A percentile compares a stretch with the other conserved stretches of the same genome.
phyloP scores from a whole-genome alignment of 352 stramenopile genomes.

The Halophytophthora batemanensis region DNA sequence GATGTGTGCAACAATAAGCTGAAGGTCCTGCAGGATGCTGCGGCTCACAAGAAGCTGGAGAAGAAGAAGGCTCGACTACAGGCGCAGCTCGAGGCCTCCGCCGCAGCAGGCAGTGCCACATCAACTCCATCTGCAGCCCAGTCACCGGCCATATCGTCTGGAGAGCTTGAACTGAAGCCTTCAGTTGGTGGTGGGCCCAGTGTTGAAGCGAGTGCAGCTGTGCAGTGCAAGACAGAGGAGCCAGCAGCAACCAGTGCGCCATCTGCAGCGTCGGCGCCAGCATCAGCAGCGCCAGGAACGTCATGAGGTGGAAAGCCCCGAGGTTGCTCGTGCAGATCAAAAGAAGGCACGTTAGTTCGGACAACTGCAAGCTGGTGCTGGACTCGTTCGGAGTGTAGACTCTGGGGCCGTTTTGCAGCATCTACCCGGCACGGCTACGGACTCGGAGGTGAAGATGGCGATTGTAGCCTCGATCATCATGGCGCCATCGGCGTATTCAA shows the following conservation, averaged over 20 bases:
- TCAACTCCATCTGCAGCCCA: background rate
- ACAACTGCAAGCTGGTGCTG: too few species aligned
- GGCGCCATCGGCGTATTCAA: too few species aligned
- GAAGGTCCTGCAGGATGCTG: conserved; percentile 57
- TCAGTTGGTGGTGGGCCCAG: background rate
- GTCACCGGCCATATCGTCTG: too few species aligned
- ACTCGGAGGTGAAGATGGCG: too few species aligned
- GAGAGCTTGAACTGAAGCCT: background rate
- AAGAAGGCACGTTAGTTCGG: too few species aligned
- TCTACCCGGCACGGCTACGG: too few species aligned
- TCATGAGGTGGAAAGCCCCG: too few species aligned
- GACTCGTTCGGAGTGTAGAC: too few species aligned
- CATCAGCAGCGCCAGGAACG: conserved; percentile 1
- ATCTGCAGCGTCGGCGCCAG: conserved; percentile 1
- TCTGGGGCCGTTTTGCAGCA: too few species aligned
- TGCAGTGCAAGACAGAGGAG: background rate
- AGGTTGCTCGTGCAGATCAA: too few species aligned
- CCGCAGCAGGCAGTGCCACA: conserved; percentile 12
- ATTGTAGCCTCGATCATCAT: too few species aligned
- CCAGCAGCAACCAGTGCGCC: background rate
- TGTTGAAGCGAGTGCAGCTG: background rate
- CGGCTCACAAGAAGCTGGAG: conserved; percentile 55
- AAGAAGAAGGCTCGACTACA: conserved; percentile 49
- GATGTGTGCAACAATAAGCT: conserved; percentile 67
- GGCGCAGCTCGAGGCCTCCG: conserved; percentile 22